Base-by-base conservation (phyloP, 148 eudicot genomes). In the Nepenthes mirabilis region DNA sequence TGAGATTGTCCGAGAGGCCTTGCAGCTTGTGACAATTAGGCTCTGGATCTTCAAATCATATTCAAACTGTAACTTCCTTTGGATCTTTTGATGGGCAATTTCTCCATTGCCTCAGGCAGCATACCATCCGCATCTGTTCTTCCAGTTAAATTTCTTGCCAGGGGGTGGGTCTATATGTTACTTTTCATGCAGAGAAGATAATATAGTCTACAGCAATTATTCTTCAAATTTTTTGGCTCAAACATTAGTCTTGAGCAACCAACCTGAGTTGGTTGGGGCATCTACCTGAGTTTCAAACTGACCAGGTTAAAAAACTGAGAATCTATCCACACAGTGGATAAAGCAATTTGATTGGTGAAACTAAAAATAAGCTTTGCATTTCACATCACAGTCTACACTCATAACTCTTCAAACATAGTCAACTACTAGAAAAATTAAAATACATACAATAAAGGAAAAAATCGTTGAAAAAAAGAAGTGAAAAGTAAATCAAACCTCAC, bases 1-100 rank as follows among this genome's bases (percentile, higher is more conserved):
- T 23, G 23, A 23, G 23, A 23, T 23, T 23, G 23, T 23, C 23
- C 23, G 0, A 23, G 23, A 23, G 23, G 23, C 23, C 23, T 23
- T 0, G 23, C 23, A 23, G 23, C 23, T 23, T 23, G 23, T 23
- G 23, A 23, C 23, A 23, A 23, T 23, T 40, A 40, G 8, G 8
- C 8, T 4, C 0, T 8, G 6, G 72, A 78, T 79, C 82, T 78
- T 74, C 82, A 78, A 74, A 71, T 65, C 75, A 68, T 45, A 11
- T 45, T 45, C 48, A 45, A 45, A 45, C 48, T 45, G 11, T 11
- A 45, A 45, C 48, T 45, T 45, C 48, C 48, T 11, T 45, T 45
- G 48, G 48, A 45, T 45, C 48, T 45, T 45, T 45, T 45, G 48
- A 45, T 45, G 11, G 48, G 48, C 48, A 45, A 11, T 45, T 45